A percentile compares a stretch with the other conserved stretches of the same genome.
Evolutionary conservation across 2,329 filamentous ascomycete genomes (phyloP).

Genomic region (Ophidiomyces ophidiicola): DNA sequence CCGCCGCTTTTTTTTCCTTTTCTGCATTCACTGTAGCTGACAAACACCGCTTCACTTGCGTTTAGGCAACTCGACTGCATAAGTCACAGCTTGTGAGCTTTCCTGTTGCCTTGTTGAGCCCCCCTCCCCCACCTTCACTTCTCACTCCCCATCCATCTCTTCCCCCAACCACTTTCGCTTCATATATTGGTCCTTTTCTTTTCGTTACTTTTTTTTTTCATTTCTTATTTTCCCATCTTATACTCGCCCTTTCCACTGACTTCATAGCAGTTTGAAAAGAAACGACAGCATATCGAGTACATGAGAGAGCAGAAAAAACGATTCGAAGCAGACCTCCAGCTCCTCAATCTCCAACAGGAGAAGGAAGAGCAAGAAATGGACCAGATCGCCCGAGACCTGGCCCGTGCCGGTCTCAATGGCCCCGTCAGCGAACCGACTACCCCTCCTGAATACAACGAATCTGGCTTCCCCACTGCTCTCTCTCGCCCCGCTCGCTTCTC

Average conservation of each 20-base stretch:
- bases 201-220: slow-evolving; percentile 1
- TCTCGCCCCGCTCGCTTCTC: slow-evolving; percentile 81
- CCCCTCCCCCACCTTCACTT: slow-evolving; percentile 2
- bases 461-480: slow-evolving; percentile 65
- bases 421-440: slow-evolving; percentile 93
- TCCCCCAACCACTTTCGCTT: slow-evolving; percentile 7
- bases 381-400: slow-evolving; percentile 70
- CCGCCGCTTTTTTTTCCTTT: not conserved
- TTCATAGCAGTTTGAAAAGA: slow-evolving; percentile 66
- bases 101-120: slow-evolving; percentile 1
- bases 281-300: slow-evolving; percentile 82
- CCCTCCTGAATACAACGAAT: slow-evolving; percentile 81
- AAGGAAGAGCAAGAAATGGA: slow-evolving; percentile 73
- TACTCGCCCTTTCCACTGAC: no score
- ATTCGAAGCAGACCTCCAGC: slow-evolving; percentile 86
- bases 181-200: slow-evolving; percentile 1
- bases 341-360: slow-evolving; percentile 73
- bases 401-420: slow-evolving; percentile 46
- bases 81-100: slow-evolving; percentile 21
- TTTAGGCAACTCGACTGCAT: slow-evolving; percentile 20
- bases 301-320: slow-evolving; percentile 77
- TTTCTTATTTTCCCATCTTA: slow-evolving; percentile 20
- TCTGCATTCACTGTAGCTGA: slow-evolving; percentile 11
- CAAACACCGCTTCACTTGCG: slow-evolving; percentile 3
- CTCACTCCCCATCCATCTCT: slow-evolving; percentile 14